A percentile compares a stretch with the other conserved stretches of the same genome.
These are phyloP conservation scores for Kuraishia floccosa DNA, from an alignment of 805 yeast genomes.

Conservation along the genomic window DNA sequence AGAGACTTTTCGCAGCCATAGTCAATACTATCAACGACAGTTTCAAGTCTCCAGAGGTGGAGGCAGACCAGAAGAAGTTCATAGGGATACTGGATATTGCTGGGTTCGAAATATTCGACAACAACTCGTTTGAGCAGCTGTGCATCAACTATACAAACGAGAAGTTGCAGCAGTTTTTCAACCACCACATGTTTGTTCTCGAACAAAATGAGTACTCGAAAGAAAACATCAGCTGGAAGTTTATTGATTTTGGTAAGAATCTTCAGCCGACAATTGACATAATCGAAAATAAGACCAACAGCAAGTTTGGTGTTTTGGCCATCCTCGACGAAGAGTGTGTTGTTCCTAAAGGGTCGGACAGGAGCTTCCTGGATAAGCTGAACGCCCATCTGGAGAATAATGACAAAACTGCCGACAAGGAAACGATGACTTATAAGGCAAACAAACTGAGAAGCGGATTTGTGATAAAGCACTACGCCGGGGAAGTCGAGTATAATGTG, in stretches of 20 bases:
- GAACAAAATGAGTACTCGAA: constrained; percentile 50
- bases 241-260: constrained; percentile 90
- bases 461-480: constrained; percentile 87
- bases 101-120: constrained; percentile 48
- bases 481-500: constrained; percentile 85
- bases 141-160: constrained; percentile 54
- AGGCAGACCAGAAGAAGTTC: constrained; percentile 17
- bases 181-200: constrained; percentile 48
- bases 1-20: constrained; percentile 66
- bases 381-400: constrained; percentile 49
- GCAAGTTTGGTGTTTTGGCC: constrained; percentile 64
- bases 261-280: constrained; percentile 89
- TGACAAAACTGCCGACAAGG: constrained; percentile 7
- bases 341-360: constrained; percentile 82
- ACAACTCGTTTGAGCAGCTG: constrained; percentile 47
- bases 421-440: constrained; percentile 43
- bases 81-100: constrained; percentile 54
- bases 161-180: constrained; percentile 48
- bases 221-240: constrained; percentile 55
- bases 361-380: constrained; percentile 72
- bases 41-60: constrained; percentile 24
- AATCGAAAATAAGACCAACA: constrained; percentile 57
- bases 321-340: constrained; percentile 91
- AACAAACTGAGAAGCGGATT: constrained; percentile 72
- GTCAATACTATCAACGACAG: constrained; percentile 68